phyloP scores from a whole-genome alignment of 768 basidiomycete species.

The Psilocybe cyanescens region DNA sequence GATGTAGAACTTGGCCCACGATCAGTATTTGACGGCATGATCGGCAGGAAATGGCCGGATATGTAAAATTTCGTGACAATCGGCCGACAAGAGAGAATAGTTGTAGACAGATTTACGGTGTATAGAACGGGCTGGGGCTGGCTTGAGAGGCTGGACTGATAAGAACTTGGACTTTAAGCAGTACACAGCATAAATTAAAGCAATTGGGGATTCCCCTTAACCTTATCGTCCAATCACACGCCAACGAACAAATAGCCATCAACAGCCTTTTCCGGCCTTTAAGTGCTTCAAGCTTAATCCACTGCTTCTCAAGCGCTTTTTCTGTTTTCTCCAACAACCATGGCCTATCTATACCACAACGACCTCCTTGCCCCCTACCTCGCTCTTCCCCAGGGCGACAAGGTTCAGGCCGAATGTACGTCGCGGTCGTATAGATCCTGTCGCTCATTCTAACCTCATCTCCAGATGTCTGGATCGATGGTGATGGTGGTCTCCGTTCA shows the following conservation, averaged over 20 bases:
- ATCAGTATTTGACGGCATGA: neutral
- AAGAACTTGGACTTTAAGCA: neutral
- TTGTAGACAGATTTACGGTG: too few relatives aligned
- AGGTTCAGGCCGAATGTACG: slow-evolving; percentile 93
- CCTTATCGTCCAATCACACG: slow-evolving; percentile 52
- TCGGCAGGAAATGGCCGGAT: neutral
- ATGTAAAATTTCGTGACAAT: slow-evolving; percentile 4
- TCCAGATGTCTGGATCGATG: slow-evolving; percentile 97
- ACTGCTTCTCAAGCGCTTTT: slow-evolving; percentile 26
- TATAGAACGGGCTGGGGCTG: neutral
- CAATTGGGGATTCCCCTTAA: neutral
- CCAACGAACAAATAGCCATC: slow-evolving; percentile 32
- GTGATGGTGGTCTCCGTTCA: slow-evolving; percentile 90
- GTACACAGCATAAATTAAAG: neutral
- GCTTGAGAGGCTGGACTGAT: slow-evolving; percentile 13
- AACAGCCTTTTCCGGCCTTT: slow-evolving; percentile 28
- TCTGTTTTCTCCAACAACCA: slow-evolving; percentile 23
- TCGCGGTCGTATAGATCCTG: slow-evolving; percentile 15
- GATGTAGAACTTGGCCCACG: slow-evolving; percentile 32
- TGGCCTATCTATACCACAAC: slow-evolving; percentile 62
- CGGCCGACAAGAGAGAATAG: slow-evolving; percentile 4
- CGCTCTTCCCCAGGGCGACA: slow-evolving; percentile 86
- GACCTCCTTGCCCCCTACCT: slow-evolving; percentile 92
- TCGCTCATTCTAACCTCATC: slow-evolving; percentile 20
- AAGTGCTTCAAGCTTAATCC: slow-evolving; percentile 25